Evolutionary conservation across 2,329 filamentous ascomycete species (phyloP), one percentile per base, ranked within the genome.

Genomic region (Trichoderma asperellum): DNA sequence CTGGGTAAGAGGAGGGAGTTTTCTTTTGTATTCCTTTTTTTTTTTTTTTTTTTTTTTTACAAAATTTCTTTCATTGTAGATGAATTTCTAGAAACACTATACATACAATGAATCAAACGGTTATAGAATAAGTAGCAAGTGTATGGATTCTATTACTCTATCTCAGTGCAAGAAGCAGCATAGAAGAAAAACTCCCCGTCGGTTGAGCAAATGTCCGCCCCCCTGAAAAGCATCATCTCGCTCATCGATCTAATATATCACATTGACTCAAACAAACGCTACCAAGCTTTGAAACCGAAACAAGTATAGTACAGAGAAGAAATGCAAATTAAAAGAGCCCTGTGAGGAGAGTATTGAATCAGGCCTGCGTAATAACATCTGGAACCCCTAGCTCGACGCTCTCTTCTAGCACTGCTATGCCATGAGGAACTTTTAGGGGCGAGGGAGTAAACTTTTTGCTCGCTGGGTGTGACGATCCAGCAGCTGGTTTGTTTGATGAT

Each of bases 401-500:
- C 74, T 88, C 87, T 74, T 89, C 87, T 3, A 84, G 83, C 32
- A 89, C 75, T 1, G 86, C 86, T 5, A 89, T 79, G 2, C 87
- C 87, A 18, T 83, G 81, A 4, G 81, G 79, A 1, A 88, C 83
- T 35, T 84, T 81, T 2, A 87, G 75, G 52, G 81, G 79, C 29
- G 70, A 72, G 7, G 75, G 68, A 11, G 71, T 58, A 35, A 73
- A 68, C 53, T 47, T 62, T 32, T 65, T 40, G 29, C 57, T 68
- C 14, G 62, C 35, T 8, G 29, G 37, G 12, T 32, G 43, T 12
- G 35, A 6, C 29, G 35, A 21, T 29, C 52, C 40, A n/a, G 40
- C 1, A 16, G 40, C 4, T 47, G 68, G 32, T 57, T 56, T 49
- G 21, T 40, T 2, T 11, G 35, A 10, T 18, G 67, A 63, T 6